phyloP scores from a whole-genome alignment of 2,329 filamentous ascomycete species.

The Pseudovirgaria hyperparasitica region DNA sequence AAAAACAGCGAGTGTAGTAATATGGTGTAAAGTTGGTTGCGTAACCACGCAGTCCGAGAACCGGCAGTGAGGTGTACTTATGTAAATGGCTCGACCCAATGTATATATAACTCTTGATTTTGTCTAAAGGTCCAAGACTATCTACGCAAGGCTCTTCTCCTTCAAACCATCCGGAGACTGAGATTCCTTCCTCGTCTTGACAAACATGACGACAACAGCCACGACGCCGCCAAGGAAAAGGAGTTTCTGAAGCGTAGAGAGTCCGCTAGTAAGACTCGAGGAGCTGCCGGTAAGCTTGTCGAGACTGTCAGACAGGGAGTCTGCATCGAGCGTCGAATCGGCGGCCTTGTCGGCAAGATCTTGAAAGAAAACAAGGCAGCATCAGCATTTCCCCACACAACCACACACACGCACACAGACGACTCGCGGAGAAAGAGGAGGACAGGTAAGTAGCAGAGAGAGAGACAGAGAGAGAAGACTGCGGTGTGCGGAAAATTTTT shows the following conservation, averaged over 20 bases:
- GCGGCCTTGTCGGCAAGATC: slow-evolving; percentile 33
- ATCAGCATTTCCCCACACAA: slow-evolving; percentile 32
- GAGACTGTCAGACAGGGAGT: too few relatives aligned
- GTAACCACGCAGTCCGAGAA: too few relatives aligned
- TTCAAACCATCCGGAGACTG: slow-evolving; percentile 12
- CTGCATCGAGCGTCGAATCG: slow-evolving; percentile 25
- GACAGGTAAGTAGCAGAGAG: too few relatives aligned
- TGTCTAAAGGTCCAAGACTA: slow-evolving; percentile 6
- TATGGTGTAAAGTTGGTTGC: too few relatives aligned
- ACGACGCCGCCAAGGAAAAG: slow-evolving; percentile 31
- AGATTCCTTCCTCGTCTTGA: slow-evolving; percentile 21
- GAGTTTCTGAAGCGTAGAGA: slow-evolving; percentile 32
- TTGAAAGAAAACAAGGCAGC: slow-evolving; percentile 22
- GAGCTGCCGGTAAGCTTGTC: too few relatives aligned
- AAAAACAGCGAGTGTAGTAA: too few relatives aligned
- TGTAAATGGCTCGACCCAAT: neutral
- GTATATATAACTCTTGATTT: too few relatives aligned
- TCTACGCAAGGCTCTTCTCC: slow-evolving; percentile 29
- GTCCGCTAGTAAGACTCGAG: too few relatives aligned
- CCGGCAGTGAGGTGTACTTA: too few relatives aligned
- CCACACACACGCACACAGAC: too few relatives aligned
- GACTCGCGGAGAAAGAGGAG: too few relatives aligned
- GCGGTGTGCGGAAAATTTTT: neutral
- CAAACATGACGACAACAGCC: slow-evolving; percentile 26
- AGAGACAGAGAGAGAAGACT: slow-evolving; percentile 4